Conservation (phyloP, 768 basidiomycete genomes). For the Tulasnella sp. region DNA sequence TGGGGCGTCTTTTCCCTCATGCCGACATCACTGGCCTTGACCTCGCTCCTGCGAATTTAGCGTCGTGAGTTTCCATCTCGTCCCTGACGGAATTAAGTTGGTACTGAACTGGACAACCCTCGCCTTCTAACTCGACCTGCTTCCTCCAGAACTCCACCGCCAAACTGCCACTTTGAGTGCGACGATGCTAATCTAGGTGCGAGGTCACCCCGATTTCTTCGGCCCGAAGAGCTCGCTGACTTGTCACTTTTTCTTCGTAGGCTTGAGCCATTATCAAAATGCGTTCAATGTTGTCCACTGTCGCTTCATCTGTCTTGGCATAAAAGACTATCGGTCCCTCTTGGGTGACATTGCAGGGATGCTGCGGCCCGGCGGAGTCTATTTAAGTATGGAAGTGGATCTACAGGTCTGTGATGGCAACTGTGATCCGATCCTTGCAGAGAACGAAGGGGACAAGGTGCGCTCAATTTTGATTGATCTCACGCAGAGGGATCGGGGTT, state of each 20-base stretch:
- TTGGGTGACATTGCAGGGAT: not conserved
- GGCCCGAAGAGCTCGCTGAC: no score
- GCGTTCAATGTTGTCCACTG: constrained; percentile 5
- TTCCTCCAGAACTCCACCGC: constrained; percentile 3
- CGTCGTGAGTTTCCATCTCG: not conserved
- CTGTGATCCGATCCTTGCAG: not conserved
- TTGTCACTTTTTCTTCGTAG: not conserved
- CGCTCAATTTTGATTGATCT: not conserved
- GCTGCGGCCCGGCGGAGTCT: constrained; percentile 7
- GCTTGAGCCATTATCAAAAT: constrained; percentile 7
- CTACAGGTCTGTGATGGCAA: constrained; percentile 4
- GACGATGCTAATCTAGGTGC: constrained; percentile 14
- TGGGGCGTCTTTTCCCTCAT: constrained; percentile 2
- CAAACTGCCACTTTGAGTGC: constrained; percentile 12
- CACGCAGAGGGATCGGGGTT: not conserved
- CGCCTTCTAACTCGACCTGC: not conserved
- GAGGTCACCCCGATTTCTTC: no score
- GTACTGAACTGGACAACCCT: not conserved
- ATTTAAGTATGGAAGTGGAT: constrained; percentile 9
- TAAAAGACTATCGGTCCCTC: constrained; percentile 2
- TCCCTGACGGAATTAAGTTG: not conserved
- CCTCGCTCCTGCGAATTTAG: constrained; percentile 6
- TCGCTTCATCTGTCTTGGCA: not conserved
- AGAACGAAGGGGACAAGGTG: constrained; percentile 1
- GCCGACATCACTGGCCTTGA: constrained; percentile 4